Evolutionary conservation across 139 green algal species (phyloP).

Genomic region (Chlamydomonas sp.): DNA sequence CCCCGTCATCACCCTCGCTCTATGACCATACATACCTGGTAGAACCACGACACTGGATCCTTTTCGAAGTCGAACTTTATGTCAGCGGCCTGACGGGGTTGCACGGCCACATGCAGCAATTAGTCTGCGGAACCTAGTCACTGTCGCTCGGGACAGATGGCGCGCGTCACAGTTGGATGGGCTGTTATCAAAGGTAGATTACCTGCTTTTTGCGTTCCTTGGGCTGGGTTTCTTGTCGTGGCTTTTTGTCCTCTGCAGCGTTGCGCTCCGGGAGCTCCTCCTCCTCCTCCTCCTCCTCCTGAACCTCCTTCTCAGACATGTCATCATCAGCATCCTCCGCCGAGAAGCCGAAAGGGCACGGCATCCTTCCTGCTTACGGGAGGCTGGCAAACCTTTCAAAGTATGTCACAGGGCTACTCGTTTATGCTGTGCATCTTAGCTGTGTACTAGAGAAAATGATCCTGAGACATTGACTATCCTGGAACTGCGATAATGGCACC

Average conservation of each 20-base stretch:
- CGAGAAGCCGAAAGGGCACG: conserved; percentile 36
- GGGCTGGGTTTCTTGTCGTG: not conserved
- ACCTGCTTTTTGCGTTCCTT: not conserved
- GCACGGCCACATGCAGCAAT: not conserved
- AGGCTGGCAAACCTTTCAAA: too few species aligned
- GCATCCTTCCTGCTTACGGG: not conserved
- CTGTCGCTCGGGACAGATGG: not conserved
- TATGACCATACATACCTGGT: conserved; percentile 22
- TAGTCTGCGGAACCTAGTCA: not conserved
- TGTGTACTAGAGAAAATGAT: too few species aligned
- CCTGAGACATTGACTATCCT: too few species aligned
- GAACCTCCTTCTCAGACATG: not conserved
- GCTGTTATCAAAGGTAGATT: not conserved
- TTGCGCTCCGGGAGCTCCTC: not conserved
- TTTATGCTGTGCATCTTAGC: too few species aligned
- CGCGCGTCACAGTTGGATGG: not conserved
- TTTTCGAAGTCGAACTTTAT: conserved; percentile 45
- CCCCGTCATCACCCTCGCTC: not conserved
- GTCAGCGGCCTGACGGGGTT: not conserved
- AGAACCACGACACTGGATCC: conserved; percentile 51
- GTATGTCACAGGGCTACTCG: too few species aligned
- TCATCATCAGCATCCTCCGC: not conserved
- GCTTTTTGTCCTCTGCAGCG: not conserved
- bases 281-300: not conserved
- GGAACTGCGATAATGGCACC: too few species aligned